Conservation (phyloP, 1,139 yeast genomes). For the Suhomyces coccinellae region DNA sequence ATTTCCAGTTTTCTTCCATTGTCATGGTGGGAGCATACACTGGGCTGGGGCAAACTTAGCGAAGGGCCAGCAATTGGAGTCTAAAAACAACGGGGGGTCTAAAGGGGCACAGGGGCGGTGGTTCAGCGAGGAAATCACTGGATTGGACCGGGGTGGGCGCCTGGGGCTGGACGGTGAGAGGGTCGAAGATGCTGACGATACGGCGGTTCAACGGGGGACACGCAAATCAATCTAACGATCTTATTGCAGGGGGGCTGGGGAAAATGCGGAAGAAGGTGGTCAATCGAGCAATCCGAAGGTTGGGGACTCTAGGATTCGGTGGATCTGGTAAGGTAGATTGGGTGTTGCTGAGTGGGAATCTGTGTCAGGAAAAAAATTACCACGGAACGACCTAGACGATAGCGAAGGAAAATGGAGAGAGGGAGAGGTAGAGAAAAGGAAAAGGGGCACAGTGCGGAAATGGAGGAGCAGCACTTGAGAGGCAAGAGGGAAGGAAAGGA, state of each 20-base stretch:
- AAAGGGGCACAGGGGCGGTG: background rate
- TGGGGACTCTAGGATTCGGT: background rate
- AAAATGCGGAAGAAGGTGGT: background rate
- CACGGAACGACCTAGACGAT: constrained; percentile 12
- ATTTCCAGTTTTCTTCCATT: constrained; percentile 54
- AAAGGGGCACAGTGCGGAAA: background rate
- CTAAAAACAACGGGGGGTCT: background rate
- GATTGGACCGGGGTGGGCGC: background rate
- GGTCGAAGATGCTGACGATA: background rate
- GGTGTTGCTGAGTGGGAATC: constrained; percentile 9
- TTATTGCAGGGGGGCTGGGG: background rate
- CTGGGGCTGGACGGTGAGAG: background rate
- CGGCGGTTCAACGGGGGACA: background rate
- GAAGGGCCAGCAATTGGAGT: background rate
- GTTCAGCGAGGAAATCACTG: background rate
- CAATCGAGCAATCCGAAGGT: background rate
- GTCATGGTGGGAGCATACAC: constrained; percentile 12
- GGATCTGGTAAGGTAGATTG: constrained; percentile 1
- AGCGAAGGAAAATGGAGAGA: background rate
- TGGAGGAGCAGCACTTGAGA: background rate
- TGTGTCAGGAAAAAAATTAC: constrained; percentile 11
- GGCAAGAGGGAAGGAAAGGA: too few relatives aligned
- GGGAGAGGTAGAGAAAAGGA: background rate
- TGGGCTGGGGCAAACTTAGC: background rate
- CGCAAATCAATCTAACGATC: constrained; percentile 1